Base-by-base conservation (phyloP, 1,284 basidiomycete species). In the Cryptococcus deneoformans region DNA sequence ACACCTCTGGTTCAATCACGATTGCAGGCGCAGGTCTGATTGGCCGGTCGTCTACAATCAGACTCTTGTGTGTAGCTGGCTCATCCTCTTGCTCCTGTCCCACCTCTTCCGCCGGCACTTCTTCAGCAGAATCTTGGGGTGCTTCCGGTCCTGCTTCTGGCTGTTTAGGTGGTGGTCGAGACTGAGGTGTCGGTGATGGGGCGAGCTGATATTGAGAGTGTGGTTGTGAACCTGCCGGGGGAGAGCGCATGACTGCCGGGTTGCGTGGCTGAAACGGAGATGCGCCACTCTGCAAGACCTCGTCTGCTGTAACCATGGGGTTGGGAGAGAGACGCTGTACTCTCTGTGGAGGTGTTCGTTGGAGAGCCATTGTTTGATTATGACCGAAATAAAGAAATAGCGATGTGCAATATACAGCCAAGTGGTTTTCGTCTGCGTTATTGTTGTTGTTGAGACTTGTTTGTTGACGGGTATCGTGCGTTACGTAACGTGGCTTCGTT, bases 261-360 rank as follows among this genome's bases (percentile, higher is more conserved):
- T 62, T 60, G 11, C 64, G 57, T 24, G 65, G 62, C 24, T 42
- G 34, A 53, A 69, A 69, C 3, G 66, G 51, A 8, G 51, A 35
- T 10, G 35, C 44, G 34, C n/a, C 36, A 7, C 40, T 14, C 8
- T 40, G 36, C n/a, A 16, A 40, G 29, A 38, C 11, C n/a, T 45
- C 39, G 12, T 20, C 38, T 16, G 37, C 37, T 49, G 24, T 8
- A 9, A 47, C 14, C 6, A 20, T 12, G 7, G 50, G 50, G 46
- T 35, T 48, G 20, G 46, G 42, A 34, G 1, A 50, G 35, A n/a
- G 35, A 54, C 46, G 48, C 6, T 53, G 37, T 7, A 43, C 57
- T 35, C 59, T 53, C 16, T 56, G 59, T 0, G 69, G 71, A 4
- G 71, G 71, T 29, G 71, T 73, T 10, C 71, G 63, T 56, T 59